Base-by-base conservation (phyloP, 768 basidiomycete species). In the Amanita jacksonii region DNA sequence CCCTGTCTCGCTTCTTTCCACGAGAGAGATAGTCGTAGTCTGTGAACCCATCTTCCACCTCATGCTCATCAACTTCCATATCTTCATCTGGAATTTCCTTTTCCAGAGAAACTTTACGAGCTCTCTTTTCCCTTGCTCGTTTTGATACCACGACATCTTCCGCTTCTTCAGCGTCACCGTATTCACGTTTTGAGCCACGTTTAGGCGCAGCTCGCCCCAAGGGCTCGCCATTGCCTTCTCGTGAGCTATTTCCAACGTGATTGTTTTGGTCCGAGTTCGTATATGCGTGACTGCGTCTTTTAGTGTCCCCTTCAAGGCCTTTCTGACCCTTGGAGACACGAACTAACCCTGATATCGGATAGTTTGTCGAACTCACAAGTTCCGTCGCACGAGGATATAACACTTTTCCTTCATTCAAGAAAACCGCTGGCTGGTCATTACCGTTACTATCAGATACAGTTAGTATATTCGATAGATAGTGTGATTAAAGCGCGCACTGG, bases 1-100 rank as follows among this genome's bases (percentile, higher is more conserved):
- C 70, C 31, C 81, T 79, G 59, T 82, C 82, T 49, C 85, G 78
- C 63, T 89, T 89, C 68, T 74, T 83, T 35, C 84, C 83, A 48
- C 77, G 66, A 15, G 58, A 52, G 45, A 61, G 53, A 37, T 62
- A 59, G 43, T 53, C 58, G 38, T 69, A 57, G 40, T 68, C 69
- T 18, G 59, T 54, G 15, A 67, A 51, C 35, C 67, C 64, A 51
- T 74, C 73, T 38, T 62, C 67, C 16, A 68, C 64, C 48, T 69
- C 69, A 32, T 69, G 57, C 18, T 65, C 63, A 41, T 74, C 72
- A 32, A 69, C 61, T 23, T 70, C 70, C 72, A 73, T 73, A 25
- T 69, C 67, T 25, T 59, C 62, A 38, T 62, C 59, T 23, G 53
- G 53, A 44, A 55, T 56, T 38, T 59, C 58, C 46, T 68, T 67